phyloP scores from a whole-genome alignment of 1,284 basidiomycete species.

The Sporisorium exsertum region DNA sequence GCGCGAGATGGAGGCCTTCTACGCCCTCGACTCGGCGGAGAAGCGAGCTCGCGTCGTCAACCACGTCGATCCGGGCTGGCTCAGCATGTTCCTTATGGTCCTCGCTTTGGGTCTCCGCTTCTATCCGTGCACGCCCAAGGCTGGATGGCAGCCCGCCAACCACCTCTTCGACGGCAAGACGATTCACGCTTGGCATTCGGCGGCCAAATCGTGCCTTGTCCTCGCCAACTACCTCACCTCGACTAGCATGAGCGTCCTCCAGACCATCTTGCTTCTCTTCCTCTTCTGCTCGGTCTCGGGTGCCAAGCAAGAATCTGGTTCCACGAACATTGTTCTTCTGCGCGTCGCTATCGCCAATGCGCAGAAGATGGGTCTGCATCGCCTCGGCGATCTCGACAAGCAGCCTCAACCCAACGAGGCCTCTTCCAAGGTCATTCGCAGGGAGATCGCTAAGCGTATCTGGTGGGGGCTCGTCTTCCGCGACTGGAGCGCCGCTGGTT shows the following conservation, averaged over 20 bases:
- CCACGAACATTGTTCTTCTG: constrained; percentile 42
- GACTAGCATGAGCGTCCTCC: constrained; percentile 58
- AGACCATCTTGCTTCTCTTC: constrained; percentile 56
- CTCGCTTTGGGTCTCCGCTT: constrained; percentile 62
- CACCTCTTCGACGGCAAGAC: constrained; percentile 63
- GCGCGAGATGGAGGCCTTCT: constrained; percentile 60
- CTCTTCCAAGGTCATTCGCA: constrained; percentile 49
- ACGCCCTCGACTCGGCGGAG: constrained; percentile 56
- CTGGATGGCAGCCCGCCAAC: constrained; percentile 41
- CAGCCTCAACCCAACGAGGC: constrained; percentile 51
- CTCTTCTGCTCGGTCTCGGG: constrained; percentile 43
- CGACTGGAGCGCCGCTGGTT: constrained; percentile 57
- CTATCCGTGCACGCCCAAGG: constrained; percentile 57
- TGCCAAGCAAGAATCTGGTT: constrained; percentile 29
- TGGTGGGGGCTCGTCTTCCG: constrained; percentile 64
- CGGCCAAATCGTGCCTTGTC: constrained; percentile 58
- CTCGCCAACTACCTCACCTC: constrained; percentile 60
- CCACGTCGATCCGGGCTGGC: constrained; percentile 63
- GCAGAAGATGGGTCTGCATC: constrained; percentile 63
- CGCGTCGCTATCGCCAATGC: constrained; percentile 65
- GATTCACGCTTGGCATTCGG: constrained; percentile 60
- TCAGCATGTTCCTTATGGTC: constrained; percentile 59
- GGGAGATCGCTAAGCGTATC: constrained; percentile 64
- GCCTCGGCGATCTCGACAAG: constrained; percentile 60
- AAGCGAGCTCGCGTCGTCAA: constrained; percentile 63